Evolutionary conservation across 306 rosid species (phyloP).

Genomic region (Rosa persica): DNA sequence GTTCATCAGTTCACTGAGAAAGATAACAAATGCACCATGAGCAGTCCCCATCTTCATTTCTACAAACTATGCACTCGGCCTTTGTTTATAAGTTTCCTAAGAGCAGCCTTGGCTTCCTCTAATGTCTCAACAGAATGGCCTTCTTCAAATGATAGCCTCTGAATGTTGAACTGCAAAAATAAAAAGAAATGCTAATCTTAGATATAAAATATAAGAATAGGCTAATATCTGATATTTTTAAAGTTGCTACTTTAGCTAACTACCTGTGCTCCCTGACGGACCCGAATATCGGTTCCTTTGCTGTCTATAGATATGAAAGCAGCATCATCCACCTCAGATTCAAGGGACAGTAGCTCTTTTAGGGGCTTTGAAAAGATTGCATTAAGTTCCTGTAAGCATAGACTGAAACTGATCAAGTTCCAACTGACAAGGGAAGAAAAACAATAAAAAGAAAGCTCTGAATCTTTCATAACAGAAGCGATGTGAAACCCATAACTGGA

Average conservation of each 20-base stretch:
- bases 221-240: neutral
- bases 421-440: neutral
- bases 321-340: conserved; percentile 90
- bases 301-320: conserved; percentile 98
- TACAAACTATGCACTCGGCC: conserved; percentile 68
- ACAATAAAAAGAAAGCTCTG: neutral
- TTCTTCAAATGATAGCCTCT: conserved; percentile 88
- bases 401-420: conserved; percentile 13
- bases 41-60: conserved; percentile 31
- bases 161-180: conserved; percentile 81
- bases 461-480: neutral
- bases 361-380: conserved; percentile 94
- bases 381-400: conserved; percentile 68
- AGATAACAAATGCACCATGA: conserved; percentile 3
- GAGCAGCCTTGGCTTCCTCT: conserved; percentile 95
- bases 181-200: neutral
- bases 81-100: conserved; percentile 69
- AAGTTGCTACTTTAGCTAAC: neutral
- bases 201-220: neutral
- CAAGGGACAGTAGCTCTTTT: conserved; percentile 77
- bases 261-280: conserved; percentile 99
- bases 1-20: neutral
- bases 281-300: conserved; percentile 92
- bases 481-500: neutral
- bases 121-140: conserved; percentile 86